Evolutionary conservation across 805 yeast species (phyloP), one percentile per base, ranked within the genome.

Genomic region (Saccharomyces eubayanus): DNA sequence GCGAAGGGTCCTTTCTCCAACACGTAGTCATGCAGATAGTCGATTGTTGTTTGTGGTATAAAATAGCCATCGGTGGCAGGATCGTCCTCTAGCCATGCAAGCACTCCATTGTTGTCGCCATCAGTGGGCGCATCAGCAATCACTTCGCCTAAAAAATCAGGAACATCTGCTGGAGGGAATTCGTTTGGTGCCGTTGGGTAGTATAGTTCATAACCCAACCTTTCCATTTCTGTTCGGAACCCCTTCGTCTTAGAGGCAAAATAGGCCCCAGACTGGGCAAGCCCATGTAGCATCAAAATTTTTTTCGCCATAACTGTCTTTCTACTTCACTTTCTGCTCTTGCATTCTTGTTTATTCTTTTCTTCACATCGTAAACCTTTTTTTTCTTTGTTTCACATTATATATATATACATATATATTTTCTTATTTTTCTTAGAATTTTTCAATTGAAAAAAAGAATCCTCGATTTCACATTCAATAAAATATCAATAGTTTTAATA

Each of bases 161-260:
- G 92, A 50, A 87, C 72, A 59, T 87, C 91, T 4, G 70, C 70
- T 0, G 85, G 79, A 1, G 80, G 72, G 14, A 89, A 73, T 49
- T 75, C 72, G 11, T 81, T 63, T 1, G 97, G 96, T 1, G 87
- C 98, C 52, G 89, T 83, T 28, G 91, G 72, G 65, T 87, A 94
- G 10, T 79, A 74, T 10, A 89, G 75, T 57, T 84, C 87, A 62
- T 83, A 86, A 5, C 90, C 87, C 20, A 60, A 57, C 48, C 67
- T 68, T 54, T 77, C 76, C 27, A 94, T 73, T 31, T 81, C 80
- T 60, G 88, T 87, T 36, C 97, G 76, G 29, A 94, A 76, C 0
- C 92, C 97, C 14, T 92, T 84, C 0, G 96, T 84, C 67, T 94
- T 94, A 49, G 85, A 85, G 30, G 87, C 81, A 71, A 90, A 92